These are phyloP conservation scores for Pleurotus tuoliensis DNA, from an alignment of 768 basidiomycete genomes.

Conservation along the genomic window DNA sequence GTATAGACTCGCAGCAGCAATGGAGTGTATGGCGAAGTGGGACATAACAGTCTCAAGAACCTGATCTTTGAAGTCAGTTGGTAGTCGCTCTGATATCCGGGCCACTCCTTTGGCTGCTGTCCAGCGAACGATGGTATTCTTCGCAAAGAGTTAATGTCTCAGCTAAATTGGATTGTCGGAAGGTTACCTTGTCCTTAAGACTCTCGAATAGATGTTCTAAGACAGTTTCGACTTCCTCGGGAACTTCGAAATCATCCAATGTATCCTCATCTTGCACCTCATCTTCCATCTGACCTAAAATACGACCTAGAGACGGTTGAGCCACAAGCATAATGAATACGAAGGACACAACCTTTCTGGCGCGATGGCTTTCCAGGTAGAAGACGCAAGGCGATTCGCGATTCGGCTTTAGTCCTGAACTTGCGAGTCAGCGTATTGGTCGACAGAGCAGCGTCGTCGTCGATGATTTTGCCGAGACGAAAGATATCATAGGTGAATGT, in stretches of 20 bases:
- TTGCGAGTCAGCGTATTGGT: slow-evolving; percentile 70
- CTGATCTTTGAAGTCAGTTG: slow-evolving; percentile 69
- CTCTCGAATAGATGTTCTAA: slow-evolving; percentile 69
- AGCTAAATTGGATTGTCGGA: slow-evolving; percentile 2
- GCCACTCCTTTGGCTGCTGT: slow-evolving; percentile 92
- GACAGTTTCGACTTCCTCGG: slow-evolving; percentile 72
- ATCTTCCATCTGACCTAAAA: slow-evolving; percentile 13
- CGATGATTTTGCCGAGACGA: slow-evolving; percentile 39
- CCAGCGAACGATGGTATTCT: slow-evolving; percentile 96
- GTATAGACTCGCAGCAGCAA: slow-evolving; percentile 58
- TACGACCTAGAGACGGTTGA: slow-evolving; percentile 23
- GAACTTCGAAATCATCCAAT: slow-evolving; percentile 51
- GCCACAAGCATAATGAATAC: not conserved
- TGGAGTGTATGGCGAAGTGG: slow-evolving; percentile 74
- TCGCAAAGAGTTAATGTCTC: slow-evolving; percentile 6
- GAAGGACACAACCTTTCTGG: slow-evolving; percentile 34
- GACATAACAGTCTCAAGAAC: slow-evolving; percentile 77
- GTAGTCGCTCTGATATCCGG: slow-evolving; percentile 77
- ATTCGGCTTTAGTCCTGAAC: slow-evolving; percentile 60
- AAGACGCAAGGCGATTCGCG: slow-evolving; percentile 59
- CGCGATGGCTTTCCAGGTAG: slow-evolving; percentile 46
- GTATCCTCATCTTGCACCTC: not conserved
- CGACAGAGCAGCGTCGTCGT: slow-evolving; percentile 34
- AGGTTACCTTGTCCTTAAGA: slow-evolving; percentile 74
- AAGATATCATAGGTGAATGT: slow-evolving; percentile 40